Conservation (phyloP, 805 yeast genomes). For the Metschnikowia gruessii region DNA sequence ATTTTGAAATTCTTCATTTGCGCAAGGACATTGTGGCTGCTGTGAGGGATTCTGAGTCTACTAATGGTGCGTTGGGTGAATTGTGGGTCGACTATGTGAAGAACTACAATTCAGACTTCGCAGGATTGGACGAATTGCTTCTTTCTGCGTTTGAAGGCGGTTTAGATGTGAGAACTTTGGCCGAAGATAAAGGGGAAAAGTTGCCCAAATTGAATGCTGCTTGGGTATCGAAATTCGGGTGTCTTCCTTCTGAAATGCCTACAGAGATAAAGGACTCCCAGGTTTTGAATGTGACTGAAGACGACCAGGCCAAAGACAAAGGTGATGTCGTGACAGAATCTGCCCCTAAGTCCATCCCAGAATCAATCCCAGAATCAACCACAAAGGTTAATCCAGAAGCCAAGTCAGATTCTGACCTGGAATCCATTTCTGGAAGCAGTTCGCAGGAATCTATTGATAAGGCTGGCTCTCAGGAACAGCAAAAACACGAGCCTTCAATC, state of each 20-base stretch:
- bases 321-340: no score
- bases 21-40: conserved; percentile 18
- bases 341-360: not conserved
- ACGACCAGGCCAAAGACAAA: no score
- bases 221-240: not conserved
- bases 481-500: no score
- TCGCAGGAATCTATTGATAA: not conserved
- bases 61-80: conserved; percentile 16
- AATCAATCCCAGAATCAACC: not conserved
- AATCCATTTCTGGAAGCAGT: not conserved
- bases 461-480: not conserved
- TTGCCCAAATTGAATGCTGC: conserved; percentile 9
- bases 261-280: not conserved
- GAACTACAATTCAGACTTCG: conserved; percentile 13
- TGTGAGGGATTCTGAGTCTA: conserved; percentile 9
- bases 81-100: conserved; percentile 23
- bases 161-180: conserved; percentile 19
- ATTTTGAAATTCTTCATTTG: conserved; percentile 26
- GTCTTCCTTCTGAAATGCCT: not conserved
- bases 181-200: conserved; percentile 21
- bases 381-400: not conserved
- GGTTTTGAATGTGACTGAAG: not conserved
- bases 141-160: conserved; percentile 12
- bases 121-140: conserved; percentile 23
- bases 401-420: no score